Evolutionary conservation across 2,329 filamentous ascomycete species (phyloP), one percentile per base, ranked within the genome.

Genomic region (Cladosporium phlei): DNA sequence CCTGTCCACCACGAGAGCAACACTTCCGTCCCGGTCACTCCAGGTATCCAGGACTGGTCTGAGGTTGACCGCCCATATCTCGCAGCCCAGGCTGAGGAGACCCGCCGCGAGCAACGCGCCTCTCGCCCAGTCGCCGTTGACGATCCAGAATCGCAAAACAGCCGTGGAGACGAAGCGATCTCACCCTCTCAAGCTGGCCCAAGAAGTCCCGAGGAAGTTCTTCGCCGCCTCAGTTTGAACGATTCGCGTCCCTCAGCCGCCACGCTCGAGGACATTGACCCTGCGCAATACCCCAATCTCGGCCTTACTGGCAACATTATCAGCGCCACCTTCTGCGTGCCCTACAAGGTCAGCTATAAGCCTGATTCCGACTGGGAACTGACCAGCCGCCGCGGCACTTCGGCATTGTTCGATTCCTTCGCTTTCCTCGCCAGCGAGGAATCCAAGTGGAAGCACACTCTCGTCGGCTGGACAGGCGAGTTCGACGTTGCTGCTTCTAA

Each of bases 381-480:
- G 46, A 81, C 80, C 57, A 74, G 82, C 51, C 86, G 90, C 20
- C 85, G 85, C 51, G 91, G 91, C 46, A 91, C 90, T 49, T 96
- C 91, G 10, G 89, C 91, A 12, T 77, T 97, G 25, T 94, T 94
- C 68, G 89, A 96, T 66, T 90, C 89, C 8, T 89, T 97, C 61
- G 80, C 84, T 47, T 84, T 94, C 67, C 80, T 97, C 34, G 87
- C 89, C 3, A 94, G 89, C n/a, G 76, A 85, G 47, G 77, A 85
- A 33, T 83, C 85, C 2, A 82, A 85, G 16, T 97, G 90, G 90
- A 88, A 89, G 59, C 91, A 96, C 69, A 93, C 84, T 1, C 78
- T 96, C 5, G 86, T 97, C 44, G 90, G 88, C 35, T 97, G 91
- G 91, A 95, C 91, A 3, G 91, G 91, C 49, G 91, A 97, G 51